These are phyloP conservation scores for Calocybe gambosa DNA, from an alignment of 1,284 basidiomycete genomes.

Conservation along the genomic window DNA sequence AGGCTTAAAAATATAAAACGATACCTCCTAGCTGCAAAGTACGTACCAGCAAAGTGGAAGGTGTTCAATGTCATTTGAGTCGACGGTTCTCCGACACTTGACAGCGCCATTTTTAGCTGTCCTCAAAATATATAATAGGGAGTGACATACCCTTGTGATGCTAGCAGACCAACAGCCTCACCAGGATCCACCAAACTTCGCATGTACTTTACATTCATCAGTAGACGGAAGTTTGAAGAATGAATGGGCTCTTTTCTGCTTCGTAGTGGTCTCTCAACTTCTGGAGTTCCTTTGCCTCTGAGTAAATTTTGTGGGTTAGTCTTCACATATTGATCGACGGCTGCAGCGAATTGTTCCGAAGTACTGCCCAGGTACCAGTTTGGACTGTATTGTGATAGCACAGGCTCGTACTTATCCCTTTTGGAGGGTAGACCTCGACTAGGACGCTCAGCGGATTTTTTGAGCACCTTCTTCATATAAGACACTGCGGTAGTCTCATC, in stretches of 20 bases:
- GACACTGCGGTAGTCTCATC: slow-evolving; percentile 64
- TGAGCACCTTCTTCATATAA: slow-evolving; percentile 91
- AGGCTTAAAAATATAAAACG: slow-evolving; percentile 5
- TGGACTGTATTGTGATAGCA: slow-evolving; percentile 75
- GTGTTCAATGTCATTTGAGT: slow-evolving; percentile 99
- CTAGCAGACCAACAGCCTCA: slow-evolving; percentile 94
- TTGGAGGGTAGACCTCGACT: slow-evolving; percentile 39
- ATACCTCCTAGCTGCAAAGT: neutral
- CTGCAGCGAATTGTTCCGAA: slow-evolving; percentile 87
- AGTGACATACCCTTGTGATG: slow-evolving; percentile 85
- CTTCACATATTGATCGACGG: slow-evolving; percentile 78
- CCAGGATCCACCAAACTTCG: slow-evolving; percentile 93
- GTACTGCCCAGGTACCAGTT: slow-evolving; percentile 83
- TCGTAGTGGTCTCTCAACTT: slow-evolving; percentile 31
- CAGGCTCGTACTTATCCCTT: slow-evolving; percentile 61
- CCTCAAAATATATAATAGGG: neutral
- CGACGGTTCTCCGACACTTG: slow-evolving; percentile 94
- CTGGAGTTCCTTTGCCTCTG: slow-evolving; percentile 43
- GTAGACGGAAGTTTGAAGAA: slow-evolving; percentile 61
- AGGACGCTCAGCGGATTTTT: slow-evolving; percentile 50
- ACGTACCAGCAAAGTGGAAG: slow-evolving; percentile 92
- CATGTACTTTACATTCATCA: slow-evolving; percentile 92
- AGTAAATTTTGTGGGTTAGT: slow-evolving; percentile 76
- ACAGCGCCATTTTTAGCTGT: slow-evolving; percentile 7
- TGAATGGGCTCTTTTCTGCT: slow-evolving; percentile 46